Evolutionary conservation across 768 basidiomycete genomes (phyloP), one percentile per base, ranked within the genome.

Genomic region (Tricholoma hemisulphureum): DNA sequence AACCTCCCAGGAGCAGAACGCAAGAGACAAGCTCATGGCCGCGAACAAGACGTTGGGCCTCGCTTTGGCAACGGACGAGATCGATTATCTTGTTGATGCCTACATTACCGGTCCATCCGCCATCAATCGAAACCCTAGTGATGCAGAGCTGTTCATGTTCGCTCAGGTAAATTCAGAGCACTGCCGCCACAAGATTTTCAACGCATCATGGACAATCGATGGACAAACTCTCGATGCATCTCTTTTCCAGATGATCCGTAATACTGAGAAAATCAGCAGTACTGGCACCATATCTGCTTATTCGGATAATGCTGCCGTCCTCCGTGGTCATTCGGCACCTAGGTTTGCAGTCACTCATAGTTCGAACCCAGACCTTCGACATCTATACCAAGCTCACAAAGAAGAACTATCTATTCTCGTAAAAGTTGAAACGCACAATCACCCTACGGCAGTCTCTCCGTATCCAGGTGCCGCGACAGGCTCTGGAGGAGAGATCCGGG

Each of bases 111-210:
- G 89, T 5, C 57, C 77, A 5, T 68, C 78, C 11, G 80, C 89
- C 1, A 84, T 90, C 71, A 79, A 80, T 49, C 86, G 95, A 32
- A 88, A 93, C 68, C 97, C 96, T 7, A 97, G 92, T 35, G 97
- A 98, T 69, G 95, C 96, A 3, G 97, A 99, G 70, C 80, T 99
- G 7, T 99, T 99, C 83, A 99, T 98, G 97, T 99, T 98, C 72
- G 96, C 97, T 3, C 97, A 99, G 69, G 96, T 99, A 71, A 99
- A 99, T 76, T 98, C 95, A n/a, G 97, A 99, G 72, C 97, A 98
- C 69, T 99, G 97, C 72, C 83, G 97, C 31, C 97, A 99, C 81
- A 99, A 99, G 76, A 98, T 98, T 64, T 99, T 98, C 80, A 99
- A 99, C 69, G 95, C 97, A 0, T 82, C 90, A 14, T 99, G 97